Evolutionary conservation across 345 rosid genomes (phyloP).

Genomic region (Heritiera fomes): DNA sequence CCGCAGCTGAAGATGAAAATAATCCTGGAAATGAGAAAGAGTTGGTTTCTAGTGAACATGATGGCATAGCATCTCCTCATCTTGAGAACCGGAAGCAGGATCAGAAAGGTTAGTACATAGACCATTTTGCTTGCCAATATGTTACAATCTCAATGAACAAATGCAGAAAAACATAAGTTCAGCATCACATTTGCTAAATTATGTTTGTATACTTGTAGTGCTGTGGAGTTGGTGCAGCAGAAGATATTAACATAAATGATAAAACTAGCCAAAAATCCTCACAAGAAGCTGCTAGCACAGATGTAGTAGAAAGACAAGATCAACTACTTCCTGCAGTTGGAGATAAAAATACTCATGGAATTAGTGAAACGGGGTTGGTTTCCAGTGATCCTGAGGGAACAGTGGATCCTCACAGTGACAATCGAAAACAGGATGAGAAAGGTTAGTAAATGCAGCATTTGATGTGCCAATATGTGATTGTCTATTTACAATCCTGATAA

Average conservation of each 20-base stretch:
- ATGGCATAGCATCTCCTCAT: slow-evolving; percentile 13
- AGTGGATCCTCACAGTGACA: slow-evolving; percentile 13
- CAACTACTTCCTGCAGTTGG: slow-evolving; percentile 19
- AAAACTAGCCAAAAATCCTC: background rate
- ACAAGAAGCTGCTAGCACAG: slow-evolving; percentile 18
- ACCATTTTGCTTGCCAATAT: background rate
- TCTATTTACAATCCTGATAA: background rate
- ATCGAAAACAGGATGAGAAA: background rate
- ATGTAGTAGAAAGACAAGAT: slow-evolving; percentile 25
- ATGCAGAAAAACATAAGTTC: slow-evolving; percentile 2
- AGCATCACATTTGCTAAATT: background rate
- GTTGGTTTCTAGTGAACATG: slow-evolving; percentile 16
- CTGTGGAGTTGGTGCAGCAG: slow-evolving; percentile 25
- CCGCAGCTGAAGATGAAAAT: slow-evolving; percentile 17
- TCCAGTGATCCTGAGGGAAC: slow-evolving; percentile 13
- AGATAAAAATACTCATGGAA: slow-evolving; percentile 6
- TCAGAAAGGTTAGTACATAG: background rate
- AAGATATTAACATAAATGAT: slow-evolving; percentile 17
- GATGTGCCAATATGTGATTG: background rate
- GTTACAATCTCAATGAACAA: background rate
- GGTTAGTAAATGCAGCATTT: background rate
- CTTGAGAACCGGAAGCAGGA: background rate
- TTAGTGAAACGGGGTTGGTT: slow-evolving; percentile 20
- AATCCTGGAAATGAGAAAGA: slow-evolving; percentile 17
- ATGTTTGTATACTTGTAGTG: background rate